Percentiles rank a stretch among this genome's conserved stretches.
Conservation (phyloP, 257 asterid genomes). For the Penstemon davidsonii region DNA sequence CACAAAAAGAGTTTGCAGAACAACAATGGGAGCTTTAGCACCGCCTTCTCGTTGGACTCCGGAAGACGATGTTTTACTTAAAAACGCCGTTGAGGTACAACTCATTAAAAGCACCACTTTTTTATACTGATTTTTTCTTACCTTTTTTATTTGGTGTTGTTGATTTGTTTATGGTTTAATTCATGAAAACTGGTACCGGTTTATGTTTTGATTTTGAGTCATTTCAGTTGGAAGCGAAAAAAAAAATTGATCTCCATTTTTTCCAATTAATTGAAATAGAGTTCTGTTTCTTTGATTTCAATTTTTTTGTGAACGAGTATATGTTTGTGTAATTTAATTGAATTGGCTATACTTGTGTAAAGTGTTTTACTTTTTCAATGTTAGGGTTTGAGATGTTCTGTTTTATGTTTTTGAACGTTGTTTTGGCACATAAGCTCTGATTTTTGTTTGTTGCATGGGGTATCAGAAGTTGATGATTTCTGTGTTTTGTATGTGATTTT, state of each 20-base stretch:
- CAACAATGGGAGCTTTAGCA: slow-evolving; percentile 62
- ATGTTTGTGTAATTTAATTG: neutral
- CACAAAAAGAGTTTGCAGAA: slow-evolving; percentile 31
- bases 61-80: slow-evolving; percentile 64
- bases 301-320: neutral
- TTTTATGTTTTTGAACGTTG: slow-evolving; percentile 13
- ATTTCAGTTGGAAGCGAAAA: slow-evolving; percentile 1
- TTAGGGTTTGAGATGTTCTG: neutral
- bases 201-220: slow-evolving; percentile 19
- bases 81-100: slow-evolving; percentile 70
- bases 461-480: slow-evolving; percentile 10
- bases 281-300: slow-evolving; percentile 7
- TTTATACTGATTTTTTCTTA: neutral
- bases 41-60: slow-evolving; percentile 56
- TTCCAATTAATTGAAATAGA: slow-evolving; percentile 14
- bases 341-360: neutral
- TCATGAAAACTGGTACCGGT: slow-evolving; percentile 18
- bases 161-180: slow-evolving; percentile 18
- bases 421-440: slow-evolving; percentile 8
- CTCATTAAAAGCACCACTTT: neutral
- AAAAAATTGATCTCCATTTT: neutral
- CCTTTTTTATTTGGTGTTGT: slow-evolving; percentile 9
- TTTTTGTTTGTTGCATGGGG: slow-evolving; percentile 34
- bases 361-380: neutral
- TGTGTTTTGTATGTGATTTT: slow-evolving; percentile 11